Conservation (phyloP, 1,284 basidiomycete genomes). For the Cryptococcus jaspeensis region DNA sequence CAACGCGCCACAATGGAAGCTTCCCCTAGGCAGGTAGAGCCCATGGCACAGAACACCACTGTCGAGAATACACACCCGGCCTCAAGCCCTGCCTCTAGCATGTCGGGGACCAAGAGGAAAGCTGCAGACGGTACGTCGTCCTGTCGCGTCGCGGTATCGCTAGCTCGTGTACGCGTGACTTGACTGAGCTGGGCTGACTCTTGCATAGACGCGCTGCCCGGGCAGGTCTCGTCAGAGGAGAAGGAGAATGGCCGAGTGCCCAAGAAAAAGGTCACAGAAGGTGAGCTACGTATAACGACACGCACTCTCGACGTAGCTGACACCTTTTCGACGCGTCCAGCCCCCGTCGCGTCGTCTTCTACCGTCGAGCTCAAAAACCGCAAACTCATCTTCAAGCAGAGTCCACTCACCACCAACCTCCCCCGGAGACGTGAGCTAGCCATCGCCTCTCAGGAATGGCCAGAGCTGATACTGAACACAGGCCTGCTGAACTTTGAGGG, state of each 20-base stretch:
- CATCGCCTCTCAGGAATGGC: not conserved
- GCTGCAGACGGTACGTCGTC: conserved; percentile 15
- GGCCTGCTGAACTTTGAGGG: conserved; percentile 24
- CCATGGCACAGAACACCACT: conserved; percentile 19
- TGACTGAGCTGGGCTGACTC: not conserved
- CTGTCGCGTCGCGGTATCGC: not conserved
- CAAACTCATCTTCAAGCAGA: conserved; percentile 33
- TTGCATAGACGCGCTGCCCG: not conserved
- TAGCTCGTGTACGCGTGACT: not conserved
- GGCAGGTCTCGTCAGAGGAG: conserved; percentile 7
- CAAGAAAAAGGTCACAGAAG: conserved; percentile 21
- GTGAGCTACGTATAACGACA: not conserved
- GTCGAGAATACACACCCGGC: conserved; percentile 12
- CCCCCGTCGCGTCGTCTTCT: not conserved
- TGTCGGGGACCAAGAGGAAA: conserved; percentile 11
- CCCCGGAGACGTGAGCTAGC: conserved; percentile 31
- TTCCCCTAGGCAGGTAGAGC: conserved; percentile 2
- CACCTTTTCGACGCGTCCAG: not conserved
- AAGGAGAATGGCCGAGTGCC: conserved; percentile 20
- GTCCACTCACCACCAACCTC: conserved; percentile 11
- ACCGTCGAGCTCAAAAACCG: conserved; percentile 34
- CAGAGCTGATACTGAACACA: conserved; percentile 3
- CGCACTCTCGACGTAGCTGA: not conserved
- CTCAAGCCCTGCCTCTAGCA: conserved; percentile 1
- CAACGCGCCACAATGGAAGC: too few relatives aligned